A percentile compares a stretch with the other conserved stretches of the same genome.
These are phyloP conservation scores for Rhizopus arrhizus DNA, from an alignment of 371 early-diverging fungal genomes.

Conservation along the genomic window DNA sequence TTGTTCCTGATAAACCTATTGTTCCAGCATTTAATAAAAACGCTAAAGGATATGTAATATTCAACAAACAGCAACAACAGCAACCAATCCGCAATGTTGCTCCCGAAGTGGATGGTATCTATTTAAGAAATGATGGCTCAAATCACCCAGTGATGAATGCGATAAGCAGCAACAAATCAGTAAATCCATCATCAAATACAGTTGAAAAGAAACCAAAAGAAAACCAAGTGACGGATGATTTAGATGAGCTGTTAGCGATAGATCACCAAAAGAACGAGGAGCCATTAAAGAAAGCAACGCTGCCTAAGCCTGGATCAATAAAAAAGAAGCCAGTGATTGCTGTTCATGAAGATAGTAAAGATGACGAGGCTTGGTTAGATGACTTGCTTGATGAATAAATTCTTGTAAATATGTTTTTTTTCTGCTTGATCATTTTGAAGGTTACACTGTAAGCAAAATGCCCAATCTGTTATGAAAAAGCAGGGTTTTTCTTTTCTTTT, in stretches of 20 bases:
- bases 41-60: slow-evolving; percentile 40
- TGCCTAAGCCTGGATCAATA: slow-evolving; percentile 30
- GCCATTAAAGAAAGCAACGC: slow-evolving; percentile 3
- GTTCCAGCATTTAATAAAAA: slow-evolving; percentile 47
- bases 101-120: slow-evolving; percentile 37
- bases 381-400: slow-evolving; percentile 36
- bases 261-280: slow-evolving; percentile 9
- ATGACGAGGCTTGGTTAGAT: slow-evolving; percentile 53
- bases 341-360: slow-evolving; percentile 11
- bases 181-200: no score
- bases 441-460: no score
- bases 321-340: slow-evolving; percentile 15
- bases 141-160: slow-evolving; percentile 18
- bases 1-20: slow-evolving; percentile 38
- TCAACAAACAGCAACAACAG: slow-evolving; percentile 32
- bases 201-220: slow-evolving; percentile 5
- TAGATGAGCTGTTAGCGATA: slow-evolving; percentile 29
- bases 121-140: slow-evolving; percentile 41
- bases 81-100: slow-evolving; percentile 18
- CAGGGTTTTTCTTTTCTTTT: not conserved
- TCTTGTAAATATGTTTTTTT: not conserved
- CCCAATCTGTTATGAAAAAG: no score
- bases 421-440: not conserved
- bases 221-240: slow-evolving; percentile 18
- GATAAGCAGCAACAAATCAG: not conserved